Percentiles rank a stretch among this genome's conserved stretches.
Evolutionary conservation across 768 basidiomycete genomes (phyloP).

Genomic region (Leccinum rimulosum): DNA sequence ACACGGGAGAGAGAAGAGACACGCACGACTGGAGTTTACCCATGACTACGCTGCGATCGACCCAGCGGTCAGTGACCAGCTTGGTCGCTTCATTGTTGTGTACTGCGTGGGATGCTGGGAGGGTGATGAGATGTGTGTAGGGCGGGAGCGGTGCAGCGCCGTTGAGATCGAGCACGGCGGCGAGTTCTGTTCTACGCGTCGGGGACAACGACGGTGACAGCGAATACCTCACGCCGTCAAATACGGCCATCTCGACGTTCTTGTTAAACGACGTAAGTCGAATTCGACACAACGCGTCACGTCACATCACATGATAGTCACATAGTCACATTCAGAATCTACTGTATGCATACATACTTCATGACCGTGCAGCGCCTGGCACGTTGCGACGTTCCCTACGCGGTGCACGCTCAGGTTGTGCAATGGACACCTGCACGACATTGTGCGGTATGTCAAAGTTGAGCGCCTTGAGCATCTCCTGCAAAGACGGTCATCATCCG

Average conservation of each 20-base stretch:
- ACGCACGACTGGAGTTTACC: constrained; percentile 58
- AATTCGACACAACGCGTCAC: not conserved
- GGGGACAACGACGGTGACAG: constrained; percentile 49
- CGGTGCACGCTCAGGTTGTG: constrained; percentile 65
- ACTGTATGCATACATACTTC: not conserved
- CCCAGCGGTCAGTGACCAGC: constrained; percentile 56
- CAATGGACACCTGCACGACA: constrained; percentile 62
- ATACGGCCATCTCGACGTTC: constrained; percentile 31
- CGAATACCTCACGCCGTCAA: constrained; percentile 43
- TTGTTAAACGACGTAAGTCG: no score
- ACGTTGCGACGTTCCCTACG: constrained; percentile 77
- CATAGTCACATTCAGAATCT: not conserved
- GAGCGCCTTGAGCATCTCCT: constrained; percentile 87
- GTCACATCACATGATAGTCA: not conserved
- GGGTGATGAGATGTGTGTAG: constrained; percentile 47
- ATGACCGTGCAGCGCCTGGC: constrained; percentile 70
- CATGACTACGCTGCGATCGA: constrained; percentile 60
- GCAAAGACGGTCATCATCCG: not conserved
- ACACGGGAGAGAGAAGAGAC: constrained; percentile 5
- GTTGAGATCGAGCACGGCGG: constrained; percentile 47
- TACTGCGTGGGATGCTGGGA: constrained; percentile 50
- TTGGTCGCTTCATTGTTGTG: constrained; percentile 38
- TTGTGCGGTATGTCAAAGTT: constrained; percentile 92
- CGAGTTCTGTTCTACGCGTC: constrained; percentile 42
- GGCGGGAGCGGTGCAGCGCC: constrained; percentile 50